Base-by-base conservation (phyloP, 768 basidiomycete species). In the Imleria badia region DNA sequence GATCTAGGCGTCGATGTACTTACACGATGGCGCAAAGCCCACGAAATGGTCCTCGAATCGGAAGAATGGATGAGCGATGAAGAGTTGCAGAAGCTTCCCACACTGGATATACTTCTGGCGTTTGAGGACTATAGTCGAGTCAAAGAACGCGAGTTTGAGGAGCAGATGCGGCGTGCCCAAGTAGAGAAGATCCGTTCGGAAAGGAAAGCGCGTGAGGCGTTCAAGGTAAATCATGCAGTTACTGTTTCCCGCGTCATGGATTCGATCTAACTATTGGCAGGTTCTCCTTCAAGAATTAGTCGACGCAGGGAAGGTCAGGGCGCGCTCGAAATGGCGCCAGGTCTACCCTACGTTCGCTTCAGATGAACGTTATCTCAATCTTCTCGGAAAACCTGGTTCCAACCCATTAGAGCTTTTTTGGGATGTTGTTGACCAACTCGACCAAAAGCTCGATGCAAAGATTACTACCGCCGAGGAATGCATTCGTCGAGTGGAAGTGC, bases 381-480 rank as follows among this genome's bases (percentile, higher is more conserved):
- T 98, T 72, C 84, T 98, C 17, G 96, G 97, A 15, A 91, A 89
- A 62, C 91, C 91, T 9, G 97, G 97, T 14, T 96, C 94, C 2
- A 94, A 91, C 60, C 95, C 96, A 1, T 79, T 99, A 30, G 97
- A 99, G 64, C 81, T 98, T 5, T 98, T 97, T 73, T 97, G 94
- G 93, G 96, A 98, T 71, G 68, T 81, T 11, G 87, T 97, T 42
- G 97, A 99, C 70, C 78, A 76, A 39, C 79, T 97, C 3, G 94
- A 94, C 65, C 91, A 94, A 66, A 81, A 85, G 59, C 80, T 96
- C 17, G 93, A 94, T 56, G 79, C 80, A 19, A 91, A 91, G 65
- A 85, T 91, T 17, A 78, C 78, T n/a, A 64, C 82, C 30, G 83
- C 89, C 4, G 85, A 87, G 54, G 79, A 76, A 30, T 85, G 78